These are phyloP conservation scores for Pseudotulostoma volvatum DNA, from an alignment of 495 filamentous ascomycete genomes.

Conservation along the genomic window DNA sequence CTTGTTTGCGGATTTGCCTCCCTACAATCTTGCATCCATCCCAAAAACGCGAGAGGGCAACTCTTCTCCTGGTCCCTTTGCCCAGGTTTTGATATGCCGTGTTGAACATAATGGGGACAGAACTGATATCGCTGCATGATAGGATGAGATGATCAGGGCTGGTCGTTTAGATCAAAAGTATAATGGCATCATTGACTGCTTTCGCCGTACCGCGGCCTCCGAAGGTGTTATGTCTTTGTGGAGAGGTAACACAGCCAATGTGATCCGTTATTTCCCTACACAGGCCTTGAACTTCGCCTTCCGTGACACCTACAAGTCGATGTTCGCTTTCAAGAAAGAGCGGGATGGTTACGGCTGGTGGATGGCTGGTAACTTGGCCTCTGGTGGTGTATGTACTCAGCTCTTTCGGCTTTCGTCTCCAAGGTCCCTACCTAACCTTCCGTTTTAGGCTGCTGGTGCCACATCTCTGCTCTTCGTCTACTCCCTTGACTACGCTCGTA, in stretches of 20 bases:
- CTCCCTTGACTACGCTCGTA: constrained; percentile 99
- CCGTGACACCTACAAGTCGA: constrained; percentile 99
- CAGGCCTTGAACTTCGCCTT: constrained; percentile 99
- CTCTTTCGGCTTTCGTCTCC: neutral
- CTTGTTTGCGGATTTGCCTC: neutral
- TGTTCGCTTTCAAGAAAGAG: constrained; percentile 99
- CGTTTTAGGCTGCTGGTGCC: constrained; percentile 74
- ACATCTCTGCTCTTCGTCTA: constrained; percentile 99
- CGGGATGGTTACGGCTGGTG: constrained; percentile 95
- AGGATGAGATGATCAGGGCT: constrained; percentile 99
- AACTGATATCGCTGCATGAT: constrained; percentile 2
- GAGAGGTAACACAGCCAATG: constrained; percentile 99
- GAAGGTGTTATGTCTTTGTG: constrained; percentile 79
- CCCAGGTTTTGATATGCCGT: no score
- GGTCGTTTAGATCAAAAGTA: constrained; percentile 98
- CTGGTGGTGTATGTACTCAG: constrained; percentile 77
- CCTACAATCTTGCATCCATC: no score
- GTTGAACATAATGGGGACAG: no score
- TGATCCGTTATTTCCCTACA: constrained; percentile 99
- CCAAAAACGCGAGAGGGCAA: no score
- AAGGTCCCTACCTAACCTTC: no score
- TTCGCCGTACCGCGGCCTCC: constrained; percentile 65
- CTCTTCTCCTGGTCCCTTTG: no score
- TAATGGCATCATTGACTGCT: constrained; percentile 87
- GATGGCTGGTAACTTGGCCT: constrained; percentile 99